Evolutionary conservation across 2,329 filamentous ascomycete species (phyloP).

Genomic region (Hypoxylon sp.): DNA sequence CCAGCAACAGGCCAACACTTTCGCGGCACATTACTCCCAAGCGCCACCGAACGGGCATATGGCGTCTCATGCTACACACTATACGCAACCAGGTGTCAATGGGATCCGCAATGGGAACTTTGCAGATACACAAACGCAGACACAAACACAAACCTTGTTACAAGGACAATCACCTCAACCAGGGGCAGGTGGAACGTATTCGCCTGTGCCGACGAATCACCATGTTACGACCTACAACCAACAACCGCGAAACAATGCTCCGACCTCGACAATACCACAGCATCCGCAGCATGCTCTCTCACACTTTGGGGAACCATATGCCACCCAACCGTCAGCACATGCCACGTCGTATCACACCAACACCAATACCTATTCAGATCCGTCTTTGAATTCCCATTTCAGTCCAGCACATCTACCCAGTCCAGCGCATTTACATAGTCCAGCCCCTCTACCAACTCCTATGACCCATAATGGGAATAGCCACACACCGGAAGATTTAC

Average conservation of each 20-base stretch:
- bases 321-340: slow-evolving; percentile 50
- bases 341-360: slow-evolving; percentile 48
- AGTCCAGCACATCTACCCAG: slow-evolving; percentile 50
- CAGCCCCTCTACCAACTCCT: slow-evolving; percentile 48
- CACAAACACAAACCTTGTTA: slow-evolving; percentile 35
- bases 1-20: slow-evolving; percentile 49
- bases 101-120: slow-evolving; percentile 47
- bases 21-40: slow-evolving; percentile 50
- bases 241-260: slow-evolving; percentile 37
- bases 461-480: slow-evolving; percentile 49
- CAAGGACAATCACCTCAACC: slow-evolving; percentile 43
- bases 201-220: slow-evolving; percentile 47
- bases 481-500: slow-evolving; percentile 47
- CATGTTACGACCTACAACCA: slow-evolving; percentile 45
- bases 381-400: slow-evolving; percentile 51
- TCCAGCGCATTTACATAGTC: slow-evolving; percentile 46
- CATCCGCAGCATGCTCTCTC: slow-evolving; percentile 46
- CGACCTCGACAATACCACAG: slow-evolving; percentile 44
- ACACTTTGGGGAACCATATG: slow-evolving; percentile 53
- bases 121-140: slow-evolving; percentile 43
- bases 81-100: slow-evolving; percentile 44
- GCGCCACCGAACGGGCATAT: slow-evolving; percentile 49
- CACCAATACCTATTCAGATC: slow-evolving; percentile 51
- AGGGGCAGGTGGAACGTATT: slow-evolving; percentile 48
- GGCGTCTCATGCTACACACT: slow-evolving; percentile 47